phyloP scores from a whole-genome alignment of 331 rosid species.

The Prunus yedoensis region DNA sequence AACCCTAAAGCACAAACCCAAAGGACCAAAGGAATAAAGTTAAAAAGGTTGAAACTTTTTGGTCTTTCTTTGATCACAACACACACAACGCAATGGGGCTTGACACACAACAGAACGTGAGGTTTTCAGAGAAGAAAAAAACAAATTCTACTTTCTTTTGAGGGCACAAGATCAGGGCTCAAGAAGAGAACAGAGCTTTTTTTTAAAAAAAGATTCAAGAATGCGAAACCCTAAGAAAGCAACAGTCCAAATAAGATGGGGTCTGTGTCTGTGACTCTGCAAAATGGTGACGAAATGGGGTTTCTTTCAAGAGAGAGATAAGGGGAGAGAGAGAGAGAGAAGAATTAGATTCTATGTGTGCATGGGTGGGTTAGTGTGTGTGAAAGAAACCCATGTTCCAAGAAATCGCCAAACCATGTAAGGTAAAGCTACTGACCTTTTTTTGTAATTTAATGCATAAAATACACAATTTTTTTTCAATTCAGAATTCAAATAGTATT shows the following conservation, averaged over 20 bases:
- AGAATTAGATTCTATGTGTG: conserved; percentile 50
- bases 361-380: conserved; percentile 47
- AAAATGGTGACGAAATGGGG: conserved; percentile 29
- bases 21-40: neutral
- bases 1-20: conserved; percentile 22
- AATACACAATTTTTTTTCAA: neutral
- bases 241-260: conserved; percentile 21
- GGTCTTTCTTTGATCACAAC: neutral
- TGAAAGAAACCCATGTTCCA: conserved; percentile 45
- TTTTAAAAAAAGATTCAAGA: neutral
- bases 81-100: neutral
- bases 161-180: conserved; percentile 29
- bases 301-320: conserved; percentile 15
- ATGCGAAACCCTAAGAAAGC: conserved; percentile 4
- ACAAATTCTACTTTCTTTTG: neutral
- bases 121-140: conserved; percentile 11
- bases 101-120: neutral
- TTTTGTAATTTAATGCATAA: neutral
- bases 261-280: conserved; percentile 23
- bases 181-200: conserved; percentile 32
- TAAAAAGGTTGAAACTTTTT: conserved; percentile 12
- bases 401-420: conserved; percentile 18
- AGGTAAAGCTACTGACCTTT: neutral
- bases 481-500: no score
- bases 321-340: conserved; percentile 22